These are phyloP conservation scores for Dothideomycetidae sp. DNA, from an alignment of 2,329 filamentous ascomycete species.

Conservation along the genomic window DNA sequence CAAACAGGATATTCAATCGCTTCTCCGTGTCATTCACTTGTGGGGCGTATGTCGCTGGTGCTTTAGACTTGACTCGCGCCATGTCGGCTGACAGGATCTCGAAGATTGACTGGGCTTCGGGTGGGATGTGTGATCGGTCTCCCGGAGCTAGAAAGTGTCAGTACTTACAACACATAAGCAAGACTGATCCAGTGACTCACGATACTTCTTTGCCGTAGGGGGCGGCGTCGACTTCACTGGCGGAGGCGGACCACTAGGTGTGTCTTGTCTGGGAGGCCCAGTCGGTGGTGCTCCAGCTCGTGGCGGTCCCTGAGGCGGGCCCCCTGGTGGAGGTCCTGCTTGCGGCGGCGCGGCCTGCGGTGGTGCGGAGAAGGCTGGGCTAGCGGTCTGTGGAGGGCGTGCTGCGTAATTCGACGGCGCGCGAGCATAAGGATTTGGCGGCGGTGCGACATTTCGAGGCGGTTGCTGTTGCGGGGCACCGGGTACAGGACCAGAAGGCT, in stretches of 20 bases:
- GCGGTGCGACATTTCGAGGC: constrained; percentile 30
- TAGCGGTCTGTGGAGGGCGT: constrained; percentile 5
- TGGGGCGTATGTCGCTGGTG: constrained; percentile 69
- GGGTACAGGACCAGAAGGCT: constrained; percentile 29
- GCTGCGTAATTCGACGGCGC: constrained; percentile 10
- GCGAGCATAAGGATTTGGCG: constrained; percentile 30
- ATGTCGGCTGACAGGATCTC: constrained; percentile 73
- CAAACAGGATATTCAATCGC: constrained; percentile 82
- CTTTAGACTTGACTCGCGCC: constrained; percentile 72
- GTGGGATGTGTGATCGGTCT: constrained; percentile 79
- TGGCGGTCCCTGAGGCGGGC: constrained; percentile 35
- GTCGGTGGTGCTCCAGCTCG: constrained; percentile 33
- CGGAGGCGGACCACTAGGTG: constrained; percentile 26
- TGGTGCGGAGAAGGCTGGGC: constrained; percentile 2
- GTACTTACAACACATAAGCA: constrained; percentile 14
- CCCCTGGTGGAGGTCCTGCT: constrained; percentile 23
- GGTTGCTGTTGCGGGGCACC: constrained; percentile 25
- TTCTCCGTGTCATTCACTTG: constrained; percentile 94
- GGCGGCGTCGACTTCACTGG: constrained; percentile 29
- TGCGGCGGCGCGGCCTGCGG: constrained; percentile 33
- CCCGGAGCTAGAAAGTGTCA: constrained; percentile 33
- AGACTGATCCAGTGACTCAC: too few species aligned
- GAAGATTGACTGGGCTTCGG: constrained; percentile 60
- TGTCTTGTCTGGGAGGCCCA: constrained; percentile 33
- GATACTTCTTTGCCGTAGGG: constrained; percentile 50